Percentiles rank a stretch among this genome's conserved stretches.
Conservation (phyloP, 495 filamentous ascomycete genomes). For the Halenospora varia region DNA sequence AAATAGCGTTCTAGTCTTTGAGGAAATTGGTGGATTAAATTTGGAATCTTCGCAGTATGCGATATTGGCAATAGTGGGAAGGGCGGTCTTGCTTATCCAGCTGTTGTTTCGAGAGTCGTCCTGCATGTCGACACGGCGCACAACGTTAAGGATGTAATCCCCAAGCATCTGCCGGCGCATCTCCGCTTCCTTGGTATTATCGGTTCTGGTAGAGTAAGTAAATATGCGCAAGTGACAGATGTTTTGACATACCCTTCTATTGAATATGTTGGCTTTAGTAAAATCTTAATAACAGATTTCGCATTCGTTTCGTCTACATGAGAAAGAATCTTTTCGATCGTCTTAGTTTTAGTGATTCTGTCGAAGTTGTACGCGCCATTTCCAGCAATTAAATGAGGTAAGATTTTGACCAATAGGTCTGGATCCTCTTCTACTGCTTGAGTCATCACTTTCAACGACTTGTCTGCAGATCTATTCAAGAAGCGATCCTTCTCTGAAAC, state of each 20-base stretch:
- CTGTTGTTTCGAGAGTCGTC: slow-evolving; percentile 17
- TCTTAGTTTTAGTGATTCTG: slow-evolving; percentile 82
- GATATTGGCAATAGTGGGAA: slow-evolving; percentile 41
- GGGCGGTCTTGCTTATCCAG: slow-evolving; percentile 35
- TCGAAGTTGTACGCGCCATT: slow-evolving; percentile 78
- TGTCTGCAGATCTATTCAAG: slow-evolving; percentile 74
- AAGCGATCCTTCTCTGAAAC: slow-evolving; percentile 78
- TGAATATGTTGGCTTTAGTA: slow-evolving; percentile 30
- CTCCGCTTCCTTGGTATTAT: slow-evolving; percentile 32
- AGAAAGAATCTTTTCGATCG: slow-evolving; percentile 68
- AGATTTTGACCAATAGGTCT: slow-evolving; percentile 49
- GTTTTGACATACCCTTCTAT: slow-evolving; percentile 27
- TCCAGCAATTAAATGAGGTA: slow-evolving; percentile 62
- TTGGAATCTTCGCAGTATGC: slow-evolving; percentile 42
- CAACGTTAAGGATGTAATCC: slow-evolving; percentile 46
- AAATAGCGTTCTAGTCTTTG: slow-evolving; percentile 62
- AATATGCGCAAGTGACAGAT: not conserved
- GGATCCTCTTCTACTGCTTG: slow-evolving; percentile 61
- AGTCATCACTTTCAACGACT: slow-evolving; percentile 64
- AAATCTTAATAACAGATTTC: slow-evolving; percentile 39
- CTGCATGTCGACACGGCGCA: slow-evolving; percentile 27
- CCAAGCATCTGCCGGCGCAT: slow-evolving; percentile 45
- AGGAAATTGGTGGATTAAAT: slow-evolving; percentile 47
- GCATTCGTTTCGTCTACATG: slow-evolving; percentile 51
- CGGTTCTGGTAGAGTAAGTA: slow-evolving; percentile 6